Evolutionary conservation across 352 stramenopile species (phyloP), one percentile per base, ranked within the genome.

Genomic region (Phytophthora quininea): DNA sequence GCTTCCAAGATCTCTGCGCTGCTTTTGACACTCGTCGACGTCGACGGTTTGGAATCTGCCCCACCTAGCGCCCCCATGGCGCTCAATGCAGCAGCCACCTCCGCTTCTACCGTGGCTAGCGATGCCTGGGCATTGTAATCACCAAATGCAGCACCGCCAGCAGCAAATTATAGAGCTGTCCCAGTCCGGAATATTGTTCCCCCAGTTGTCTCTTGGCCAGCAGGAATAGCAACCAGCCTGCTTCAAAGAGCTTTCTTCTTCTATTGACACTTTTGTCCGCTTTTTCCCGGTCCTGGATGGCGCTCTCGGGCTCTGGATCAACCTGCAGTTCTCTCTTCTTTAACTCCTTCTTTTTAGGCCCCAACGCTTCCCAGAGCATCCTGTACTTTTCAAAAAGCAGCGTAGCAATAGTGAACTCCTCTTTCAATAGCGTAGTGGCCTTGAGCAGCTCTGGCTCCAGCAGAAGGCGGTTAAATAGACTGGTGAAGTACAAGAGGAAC

Each of bases 341-440:
- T 7, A 43, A 58, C 15, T 52, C 50, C 24, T 15, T 37, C 15
- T 31, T 67, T 48, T 59, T 80, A 54, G 60, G 45, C 53, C 54
- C 66, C 40, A 90, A 54, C 15, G 71, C 71, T 31, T 73, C 76
- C 84, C 82, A 95, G 32, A 94, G 63, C 50, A 81, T 52, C 6
- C 82, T 76, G 62, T 86, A 95, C 68, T 95, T 96, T 47, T 90
- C 80, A 54, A 91, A 95, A 11, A 95, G 58, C 55, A 95, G 68
- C 2, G 82, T 84, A 2, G 74, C 79, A 47, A 94, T 67, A 4
- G 84, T 92, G 48, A 95, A 92, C 49, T 94, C 79, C 62, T 94
- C 85, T 50, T 95, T 96, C 32, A 94, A 66, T 35, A 89, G 60
- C 49, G 82, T 94, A 12, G 82, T 88, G 54, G 89, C 79, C 14